Percentiles rank a stretch among this genome's conserved stretches.
These are phyloP conservation scores for Ophiocordyceps camponoti-saundersi DNA, from an alignment of 2,329 filamentous ascomycete genomes.

Conservation along the genomic window DNA sequence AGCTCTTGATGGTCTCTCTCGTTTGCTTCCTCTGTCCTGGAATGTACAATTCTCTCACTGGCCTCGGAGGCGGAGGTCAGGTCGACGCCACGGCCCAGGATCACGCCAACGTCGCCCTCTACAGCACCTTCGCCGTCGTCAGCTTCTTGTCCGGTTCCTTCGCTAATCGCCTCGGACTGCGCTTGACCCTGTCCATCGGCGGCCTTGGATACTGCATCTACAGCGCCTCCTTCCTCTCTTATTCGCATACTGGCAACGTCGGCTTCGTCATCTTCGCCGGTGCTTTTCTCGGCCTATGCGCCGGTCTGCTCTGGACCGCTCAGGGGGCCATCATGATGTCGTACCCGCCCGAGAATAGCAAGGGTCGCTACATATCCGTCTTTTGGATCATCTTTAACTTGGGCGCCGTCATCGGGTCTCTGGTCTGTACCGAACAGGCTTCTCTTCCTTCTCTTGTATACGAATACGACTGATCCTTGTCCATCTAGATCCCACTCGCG, in stretches of 20 bases:
- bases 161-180: conserved; percentile 60
- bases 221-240: conserved; percentile 51
- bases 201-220: conserved; percentile 67
- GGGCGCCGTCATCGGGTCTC: conserved; percentile 71
- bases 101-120: conserved; percentile 53
- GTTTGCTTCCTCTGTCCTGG: conserved; percentile 48
- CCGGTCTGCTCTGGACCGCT: conserved; percentile 66
- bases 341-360: conserved; percentile 64
- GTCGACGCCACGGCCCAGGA: conserved; percentile 36
- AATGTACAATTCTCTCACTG: conserved; percentile 53
- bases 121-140: conserved; percentile 52
- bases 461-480: no score
- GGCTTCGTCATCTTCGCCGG: conserved; percentile 66
- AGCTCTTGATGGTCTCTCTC: conserved; percentile 48
- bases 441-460: not conserved
- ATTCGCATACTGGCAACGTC: conserved; percentile 47
- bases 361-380: conserved; percentile 76
- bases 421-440: conserved; percentile 19
- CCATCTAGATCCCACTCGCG: conserved; percentile 39
- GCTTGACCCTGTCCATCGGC: conserved; percentile 50
- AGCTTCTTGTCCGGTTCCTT: conserved; percentile 61
- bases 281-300: conserved; percentile 59
- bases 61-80: conserved; percentile 43
- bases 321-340: conserved; percentile 83
- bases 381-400: conserved; percentile 96